Conservation (phyloP, 257 asterid species). For the Jacaranda mimosifolia region DNA sequence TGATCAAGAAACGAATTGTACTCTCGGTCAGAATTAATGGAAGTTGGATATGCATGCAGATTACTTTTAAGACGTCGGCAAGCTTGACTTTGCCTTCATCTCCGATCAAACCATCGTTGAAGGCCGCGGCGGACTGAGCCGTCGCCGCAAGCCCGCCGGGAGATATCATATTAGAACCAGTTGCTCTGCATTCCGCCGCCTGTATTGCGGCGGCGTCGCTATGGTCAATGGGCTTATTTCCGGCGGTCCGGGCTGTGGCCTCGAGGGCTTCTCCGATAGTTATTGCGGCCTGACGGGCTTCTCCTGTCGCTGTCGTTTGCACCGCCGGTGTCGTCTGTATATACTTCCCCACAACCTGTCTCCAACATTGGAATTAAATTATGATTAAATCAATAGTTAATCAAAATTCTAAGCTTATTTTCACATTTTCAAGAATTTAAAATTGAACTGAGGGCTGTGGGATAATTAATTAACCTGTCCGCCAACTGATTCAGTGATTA, state of each 20-base stretch:
- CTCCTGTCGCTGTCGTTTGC: constrained; percentile 33
- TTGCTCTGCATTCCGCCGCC: constrained; percentile 77
- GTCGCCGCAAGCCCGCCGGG: constrained; percentile 75
- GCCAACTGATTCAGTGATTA: constrained; percentile 66
- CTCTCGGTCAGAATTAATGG: background rate
- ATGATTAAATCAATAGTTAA: background rate
- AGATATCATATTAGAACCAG: constrained; percentile 54
- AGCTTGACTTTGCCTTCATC: constrained; percentile 70
- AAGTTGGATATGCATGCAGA: background rate
- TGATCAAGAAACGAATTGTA: background rate
- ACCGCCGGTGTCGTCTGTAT: constrained; percentile 38
- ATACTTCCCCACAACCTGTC: constrained; percentile 61
- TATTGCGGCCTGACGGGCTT: constrained; percentile 30
- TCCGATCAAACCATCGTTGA: constrained; percentile 52
- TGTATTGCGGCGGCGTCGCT: constrained; percentile 87
- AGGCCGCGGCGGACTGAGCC: constrained; percentile 82
- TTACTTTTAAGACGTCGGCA: constrained; percentile 56
- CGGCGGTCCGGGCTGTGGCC: constrained; percentile 58
- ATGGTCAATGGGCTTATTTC: constrained; percentile 62
- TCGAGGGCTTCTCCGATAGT: constrained; percentile 86
- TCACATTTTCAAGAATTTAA: too few relatives aligned
- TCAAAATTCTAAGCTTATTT: too few relatives aligned
- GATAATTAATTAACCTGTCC: constrained; percentile 54
- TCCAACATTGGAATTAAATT: background rate
- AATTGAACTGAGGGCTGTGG: too few relatives aligned